Percentiles rank a stretch among this genome's conserved stretches.
phyloP scores from a whole-genome alignment of 768 basidiomycete species.

The Tricholoma flavovirens region DNA sequence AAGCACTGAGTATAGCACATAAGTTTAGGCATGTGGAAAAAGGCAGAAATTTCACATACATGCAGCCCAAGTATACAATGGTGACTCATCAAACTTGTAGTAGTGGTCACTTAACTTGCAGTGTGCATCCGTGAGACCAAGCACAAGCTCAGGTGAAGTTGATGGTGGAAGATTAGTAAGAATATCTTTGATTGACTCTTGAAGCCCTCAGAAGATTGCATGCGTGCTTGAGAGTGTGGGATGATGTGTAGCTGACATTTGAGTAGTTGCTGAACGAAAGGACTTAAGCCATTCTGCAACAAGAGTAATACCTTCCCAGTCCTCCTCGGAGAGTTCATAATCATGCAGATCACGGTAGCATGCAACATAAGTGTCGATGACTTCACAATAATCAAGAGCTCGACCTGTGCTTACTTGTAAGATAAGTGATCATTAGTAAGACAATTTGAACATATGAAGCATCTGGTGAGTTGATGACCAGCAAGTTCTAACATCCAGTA shows the following conservation, averaged over 20 bases:
- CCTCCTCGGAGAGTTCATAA: constrained; percentile 9
- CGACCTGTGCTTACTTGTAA: constrained; percentile 10
- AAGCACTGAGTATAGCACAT: constrained; percentile 19
- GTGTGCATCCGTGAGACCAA: constrained; percentile 23
- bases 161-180: too few species aligned
- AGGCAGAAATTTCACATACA: constrained; percentile 13
- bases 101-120: constrained; percentile 27
- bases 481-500: too few species aligned
- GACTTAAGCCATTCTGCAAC: constrained; percentile 17
- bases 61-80: constrained; percentile 26
- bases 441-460: too few species aligned
- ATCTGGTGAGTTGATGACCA: too few species aligned
- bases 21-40: background rate
- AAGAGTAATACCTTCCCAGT: constrained; percentile 18
- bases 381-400: constrained; percentile 11
- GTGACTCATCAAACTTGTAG: too few species aligned
- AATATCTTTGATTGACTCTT: constrained; percentile 26
- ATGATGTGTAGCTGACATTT: constrained; percentile 29
- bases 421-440: too few species aligned
- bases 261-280: constrained; percentile 20
- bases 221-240: constrained; percentile 28
- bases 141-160: constrained; percentile 7
- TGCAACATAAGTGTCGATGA: constrained; percentile 14
- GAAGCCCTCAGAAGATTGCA: constrained; percentile 28
- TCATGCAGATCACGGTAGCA: constrained; percentile 10